Evolutionary conservation across 306 rosid genomes (phyloP).

Genomic region (Luffa acutangula): DNA sequence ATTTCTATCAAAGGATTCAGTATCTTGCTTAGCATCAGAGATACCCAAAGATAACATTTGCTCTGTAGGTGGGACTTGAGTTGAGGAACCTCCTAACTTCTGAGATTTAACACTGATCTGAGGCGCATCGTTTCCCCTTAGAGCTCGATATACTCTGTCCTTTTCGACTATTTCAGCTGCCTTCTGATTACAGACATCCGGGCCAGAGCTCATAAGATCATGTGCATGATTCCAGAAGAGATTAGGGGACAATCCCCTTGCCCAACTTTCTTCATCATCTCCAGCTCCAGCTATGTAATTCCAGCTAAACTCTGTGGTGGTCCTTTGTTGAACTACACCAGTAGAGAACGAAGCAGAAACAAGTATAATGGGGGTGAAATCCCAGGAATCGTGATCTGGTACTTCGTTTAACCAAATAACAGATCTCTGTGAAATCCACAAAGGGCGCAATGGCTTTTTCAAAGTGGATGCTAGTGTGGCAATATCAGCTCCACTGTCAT

Average conservation of each 20-base stretch:
- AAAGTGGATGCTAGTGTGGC: conserved; percentile 47
- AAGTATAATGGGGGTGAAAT: conserved; percentile 88
- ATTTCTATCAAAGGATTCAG: conserved; percentile 12
- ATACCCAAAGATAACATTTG: conserved; percentile 14
- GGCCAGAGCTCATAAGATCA: conserved; percentile 64
- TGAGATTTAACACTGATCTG: conserved; percentile 47
- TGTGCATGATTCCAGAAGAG: conserved; percentile 69
- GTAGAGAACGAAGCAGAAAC: conserved; percentile 56
- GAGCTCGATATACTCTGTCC: conserved; percentile 53
- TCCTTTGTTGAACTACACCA: conserved; percentile 37
- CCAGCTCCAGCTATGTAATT: conserved; percentile 84
- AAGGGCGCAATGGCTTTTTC: conserved; percentile 77
- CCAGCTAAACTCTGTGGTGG: conserved; percentile 83
- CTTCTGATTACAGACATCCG: conserved; percentile 65
- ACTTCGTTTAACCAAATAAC: conserved; percentile 91
- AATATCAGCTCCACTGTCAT: conserved; percentile 69
- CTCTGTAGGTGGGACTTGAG: conserved; percentile 24
- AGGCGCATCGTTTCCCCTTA: conserved; percentile 59
- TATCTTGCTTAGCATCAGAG: conserved; percentile 20
- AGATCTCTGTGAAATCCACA: conserved; percentile 84
- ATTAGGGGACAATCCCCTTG: conserved; percentile 64
- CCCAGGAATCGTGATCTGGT: conserved; percentile 86
- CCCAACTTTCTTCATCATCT: conserved; percentile 96
- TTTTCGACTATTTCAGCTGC: conserved; percentile 73
- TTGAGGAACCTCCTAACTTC: conserved; percentile 18